Evolutionary conservation across 176 grass and related monocot species (phyloP).

Genomic region (Dendrocalamus sinicus): DNA sequence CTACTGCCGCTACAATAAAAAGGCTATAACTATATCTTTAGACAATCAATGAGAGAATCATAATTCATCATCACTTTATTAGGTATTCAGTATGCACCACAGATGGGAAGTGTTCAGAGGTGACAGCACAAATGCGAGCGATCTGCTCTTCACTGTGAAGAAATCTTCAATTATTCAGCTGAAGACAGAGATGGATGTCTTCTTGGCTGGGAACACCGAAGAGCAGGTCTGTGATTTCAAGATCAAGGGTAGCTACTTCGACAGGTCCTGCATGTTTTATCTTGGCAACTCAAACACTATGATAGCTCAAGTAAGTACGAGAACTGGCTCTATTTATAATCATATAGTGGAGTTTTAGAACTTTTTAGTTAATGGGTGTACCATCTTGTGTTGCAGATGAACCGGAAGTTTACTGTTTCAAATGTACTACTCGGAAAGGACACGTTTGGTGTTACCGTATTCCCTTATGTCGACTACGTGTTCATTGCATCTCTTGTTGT

Average conservation of each 20-base stretch:
- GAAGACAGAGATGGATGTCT: conserved; percentile 68
- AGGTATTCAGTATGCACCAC: conserved; percentile 62
- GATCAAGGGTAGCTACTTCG: conserved; percentile 74
- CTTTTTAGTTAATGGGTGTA: background rate
- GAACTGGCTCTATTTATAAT: background rate
- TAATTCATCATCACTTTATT: background rate
- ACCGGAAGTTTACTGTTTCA: conserved; percentile 46
- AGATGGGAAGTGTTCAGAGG: conserved; percentile 74
- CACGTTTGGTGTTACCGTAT: conserved; percentile 60
- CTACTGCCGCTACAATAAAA: background rate
- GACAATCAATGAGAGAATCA: background rate
- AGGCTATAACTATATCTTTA: background rate
- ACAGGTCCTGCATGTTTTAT: conserved; percentile 54
- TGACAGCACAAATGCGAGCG: conserved; percentile 48
- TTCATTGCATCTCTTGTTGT: conserved; percentile 67
- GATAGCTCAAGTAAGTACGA: conserved; percentile 58
- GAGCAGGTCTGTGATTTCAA: conserved; percentile 62
- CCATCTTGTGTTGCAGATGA: conserved; percentile 51
- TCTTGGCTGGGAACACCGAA: conserved; percentile 62
- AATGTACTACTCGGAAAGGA: conserved; percentile 68
- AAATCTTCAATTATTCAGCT: conserved; percentile 60
- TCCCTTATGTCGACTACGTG: conserved; percentile 59
- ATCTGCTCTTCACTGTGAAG: conserved; percentile 65
- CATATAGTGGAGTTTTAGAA: background rate
- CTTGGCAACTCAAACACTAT: conserved; percentile 50